Evolutionary conservation across 2,329 filamentous ascomycete genomes (phyloP).

Genomic region (Blastomyces parvus): DNA sequence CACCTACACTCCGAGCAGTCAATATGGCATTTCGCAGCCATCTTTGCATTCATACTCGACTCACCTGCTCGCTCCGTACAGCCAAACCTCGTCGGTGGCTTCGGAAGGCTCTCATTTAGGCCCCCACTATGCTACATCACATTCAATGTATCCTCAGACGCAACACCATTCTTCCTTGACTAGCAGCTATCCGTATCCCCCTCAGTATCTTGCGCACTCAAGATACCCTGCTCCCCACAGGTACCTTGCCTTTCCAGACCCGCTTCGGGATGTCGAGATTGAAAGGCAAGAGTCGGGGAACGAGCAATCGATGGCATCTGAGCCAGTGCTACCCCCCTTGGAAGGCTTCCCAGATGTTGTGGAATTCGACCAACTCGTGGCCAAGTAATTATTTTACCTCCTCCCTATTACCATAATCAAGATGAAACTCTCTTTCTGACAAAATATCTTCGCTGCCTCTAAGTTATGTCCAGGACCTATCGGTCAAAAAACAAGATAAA

Average conservation of each 20-base stretch:
- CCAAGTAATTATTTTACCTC: conserved; percentile 26
- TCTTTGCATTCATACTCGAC: conserved; percentile 31
- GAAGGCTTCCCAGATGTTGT: conserved; percentile 39
- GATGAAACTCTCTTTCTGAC: conserved; percentile 1
- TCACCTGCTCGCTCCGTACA: conserved; percentile 30
- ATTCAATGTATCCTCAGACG: conserved; percentile 25
- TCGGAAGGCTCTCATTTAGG: conserved; percentile 25
- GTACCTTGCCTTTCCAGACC: conserved; percentile 30
- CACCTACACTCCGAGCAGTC: conserved; percentile 18
- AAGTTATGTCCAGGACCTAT: conserved; percentile 43
- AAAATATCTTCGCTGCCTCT: background rate
- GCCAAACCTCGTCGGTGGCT: conserved; percentile 23
- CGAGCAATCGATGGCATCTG: conserved; percentile 36
- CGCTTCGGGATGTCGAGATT: conserved; percentile 29
- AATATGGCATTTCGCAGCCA: conserved; percentile 21
- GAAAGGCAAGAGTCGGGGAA: conserved; percentile 39
- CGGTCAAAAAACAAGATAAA: conserved; percentile 44
- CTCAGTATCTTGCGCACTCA: conserved; percentile 26
- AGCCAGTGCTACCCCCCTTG: conserved; percentile 35
- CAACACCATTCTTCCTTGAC: conserved; percentile 26
- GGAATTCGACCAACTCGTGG: conserved; percentile 40
- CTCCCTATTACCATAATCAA: background rate
- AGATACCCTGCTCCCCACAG: conserved; percentile 26
- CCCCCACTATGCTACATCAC: conserved; percentile 25
- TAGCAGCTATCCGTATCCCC: conserved; percentile 25